Conservation (phyloP, 306 rosid genomes). For the Echinosophora koreensis region DNA sequence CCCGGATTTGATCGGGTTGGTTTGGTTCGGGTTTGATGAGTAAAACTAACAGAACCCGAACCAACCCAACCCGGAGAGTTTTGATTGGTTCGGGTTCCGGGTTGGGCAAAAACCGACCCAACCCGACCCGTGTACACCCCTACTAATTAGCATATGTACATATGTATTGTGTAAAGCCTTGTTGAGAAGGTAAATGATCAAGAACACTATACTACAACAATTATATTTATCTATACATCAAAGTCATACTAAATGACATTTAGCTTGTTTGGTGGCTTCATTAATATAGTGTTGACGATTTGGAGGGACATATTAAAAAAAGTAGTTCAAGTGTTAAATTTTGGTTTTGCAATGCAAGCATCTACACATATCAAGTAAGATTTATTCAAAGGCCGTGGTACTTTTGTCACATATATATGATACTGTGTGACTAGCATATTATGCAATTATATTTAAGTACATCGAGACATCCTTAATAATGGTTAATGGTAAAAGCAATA, state of each 20-base stretch:
- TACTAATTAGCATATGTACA: no score
- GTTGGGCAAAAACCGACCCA: no score
- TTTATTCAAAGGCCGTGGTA: neutral
- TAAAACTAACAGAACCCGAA: no score
- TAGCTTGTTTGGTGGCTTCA: neutral
- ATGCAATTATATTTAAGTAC: slow-evolving; percentile 1
- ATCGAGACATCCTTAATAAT: neutral
- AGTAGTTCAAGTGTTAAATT: neutral
- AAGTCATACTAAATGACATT: slow-evolving; percentile 39
- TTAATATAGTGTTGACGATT: slow-evolving; percentile 29
- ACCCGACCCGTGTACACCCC: no score
- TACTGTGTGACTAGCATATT: neutral
- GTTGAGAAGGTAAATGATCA: slow-evolving; percentile 20
- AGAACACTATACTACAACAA: neutral
- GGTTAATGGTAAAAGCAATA: neutral
- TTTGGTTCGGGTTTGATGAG: no score
- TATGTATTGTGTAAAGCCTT: no score
- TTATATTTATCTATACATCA: neutral
- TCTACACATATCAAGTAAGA: neutral
- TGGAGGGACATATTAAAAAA: neutral
- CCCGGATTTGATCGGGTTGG: no score
- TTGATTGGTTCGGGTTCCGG: no score
- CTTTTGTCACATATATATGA: neutral
- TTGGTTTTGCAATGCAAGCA: slow-evolving; percentile 38
- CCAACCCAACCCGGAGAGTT: no score